Evolutionary conservation across 2,329 filamentous ascomycete species (phyloP), one percentile per base, ranked within the genome.

Genomic region (Aspergillus brunneoviolaceus): DNA sequence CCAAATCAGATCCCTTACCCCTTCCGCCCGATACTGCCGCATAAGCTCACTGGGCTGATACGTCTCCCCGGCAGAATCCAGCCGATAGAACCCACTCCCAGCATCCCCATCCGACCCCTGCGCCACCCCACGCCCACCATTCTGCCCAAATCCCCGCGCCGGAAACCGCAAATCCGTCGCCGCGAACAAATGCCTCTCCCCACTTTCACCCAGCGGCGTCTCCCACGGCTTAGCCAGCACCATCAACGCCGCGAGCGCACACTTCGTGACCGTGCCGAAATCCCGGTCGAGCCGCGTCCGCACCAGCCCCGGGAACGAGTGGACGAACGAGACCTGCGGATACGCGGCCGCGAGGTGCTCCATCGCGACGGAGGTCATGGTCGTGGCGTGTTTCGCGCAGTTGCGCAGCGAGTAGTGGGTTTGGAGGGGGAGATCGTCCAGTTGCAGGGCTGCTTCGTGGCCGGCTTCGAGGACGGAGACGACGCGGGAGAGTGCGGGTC

Each of bases 141-240:
- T 14, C 11, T 14, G 11, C 7, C 21, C 33, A 4, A 7, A 33
- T 2, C 5, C 5, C 1, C 16, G n/a, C 6, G 50, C 16, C 16
- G 50, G 50, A 1, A 51, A 51, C 27, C 50, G 25, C 14, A 10
- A 42, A 55, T 19, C 49, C 14, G 53, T 55, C 27, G 58, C 58
- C 1, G 50, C 42, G 47, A 31, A 57, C 25, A 60, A 23, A 54
- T 60, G 58, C 19, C 58, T 42, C 29, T 60, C 58, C 6, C 58
- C 58, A 25, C 58, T 60, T 23, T 60, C 59, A 4, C 48, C 55
- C 6, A 61, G 14, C 29, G 59, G 47, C 10, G 52, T 31, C 55
- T 48, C 29, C 42, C 56, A 61, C 19, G 59, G 59, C 47, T 12
- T 25, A 3, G 31, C 42, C 16, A 58, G n/a, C 1, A 39, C 55